phyloP scores from a whole-genome alignment of 495 filamentous ascomycete species.

The Neurospora sublineolata region DNA sequence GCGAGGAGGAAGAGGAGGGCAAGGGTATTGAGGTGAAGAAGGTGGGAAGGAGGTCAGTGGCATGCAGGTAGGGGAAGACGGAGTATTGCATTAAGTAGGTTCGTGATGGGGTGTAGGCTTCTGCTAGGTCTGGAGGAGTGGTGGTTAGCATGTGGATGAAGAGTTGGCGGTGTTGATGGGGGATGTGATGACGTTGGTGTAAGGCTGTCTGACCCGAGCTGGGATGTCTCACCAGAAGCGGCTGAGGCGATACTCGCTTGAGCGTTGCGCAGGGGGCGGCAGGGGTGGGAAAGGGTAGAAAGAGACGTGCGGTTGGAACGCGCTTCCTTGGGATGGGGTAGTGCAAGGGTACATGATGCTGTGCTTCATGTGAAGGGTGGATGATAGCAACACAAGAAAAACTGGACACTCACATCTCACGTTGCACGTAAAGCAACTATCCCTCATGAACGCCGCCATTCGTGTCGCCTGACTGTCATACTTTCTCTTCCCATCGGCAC shows the following conservation, averaged over 20 bases:
- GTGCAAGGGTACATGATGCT: neutral
- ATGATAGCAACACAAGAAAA: neutral
- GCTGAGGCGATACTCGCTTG: neutral
- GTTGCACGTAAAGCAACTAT: conserved; percentile 30
- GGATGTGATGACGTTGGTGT: neutral
- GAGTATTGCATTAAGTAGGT: conserved; percentile 21
- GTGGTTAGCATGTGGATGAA: conserved; percentile 10
- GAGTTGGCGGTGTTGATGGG: conserved; percentile 8
- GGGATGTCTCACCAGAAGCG: neutral
- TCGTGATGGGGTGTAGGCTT: neutral
- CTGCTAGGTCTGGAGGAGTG: neutral
- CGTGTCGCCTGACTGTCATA: conserved; percentile 24
- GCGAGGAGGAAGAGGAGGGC: conserved; percentile 11
- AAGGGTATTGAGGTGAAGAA: conserved; percentile 22
- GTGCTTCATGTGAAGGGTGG: neutral
- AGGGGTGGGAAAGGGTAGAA: neutral
- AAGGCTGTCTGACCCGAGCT: neutral
- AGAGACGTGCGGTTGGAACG: neutral
- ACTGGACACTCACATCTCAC: conserved; percentile 18
- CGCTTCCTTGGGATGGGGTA: neutral
- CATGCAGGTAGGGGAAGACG: conserved; percentile 25
- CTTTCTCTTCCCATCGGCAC: neutral
- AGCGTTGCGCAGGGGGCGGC: neutral
- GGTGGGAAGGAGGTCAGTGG: conserved; percentile 22
- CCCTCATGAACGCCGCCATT: conserved; percentile 21